Conservation (phyloP, 2,329 filamentous ascomycete species). For the Ophiosphaerella korrae region DNA sequence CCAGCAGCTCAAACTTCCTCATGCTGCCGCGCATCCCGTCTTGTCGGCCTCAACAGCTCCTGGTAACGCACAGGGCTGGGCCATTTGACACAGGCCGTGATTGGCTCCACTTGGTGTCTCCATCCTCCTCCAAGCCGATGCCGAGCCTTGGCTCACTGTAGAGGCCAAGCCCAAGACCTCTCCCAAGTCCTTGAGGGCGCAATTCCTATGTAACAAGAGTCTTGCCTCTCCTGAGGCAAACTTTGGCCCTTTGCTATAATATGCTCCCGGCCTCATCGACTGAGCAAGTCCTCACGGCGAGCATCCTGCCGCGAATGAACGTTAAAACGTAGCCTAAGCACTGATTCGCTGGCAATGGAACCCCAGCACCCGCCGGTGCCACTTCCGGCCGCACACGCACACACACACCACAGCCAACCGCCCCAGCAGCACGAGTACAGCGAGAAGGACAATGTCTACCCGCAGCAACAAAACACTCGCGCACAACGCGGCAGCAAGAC, state of each 20-base stretch:
- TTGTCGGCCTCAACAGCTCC: constrained; percentile 29
- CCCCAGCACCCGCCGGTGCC: constrained; percentile 37
- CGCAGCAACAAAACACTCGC: constrained; percentile 18
- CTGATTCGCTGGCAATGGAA: constrained; percentile 37
- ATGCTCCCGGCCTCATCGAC: constrained; percentile 37
- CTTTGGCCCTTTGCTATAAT: constrained; percentile 37
- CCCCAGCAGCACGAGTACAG: constrained; percentile 22
- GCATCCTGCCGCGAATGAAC: constrained; percentile 31
- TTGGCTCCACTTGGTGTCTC: constrained; percentile 24
- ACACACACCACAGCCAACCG: constrained; percentile 20
- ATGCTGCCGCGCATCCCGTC: constrained; percentile 36
- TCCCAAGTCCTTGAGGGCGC: constrained; percentile 39
- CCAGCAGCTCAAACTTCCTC: constrained; percentile 1
- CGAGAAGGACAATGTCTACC: constrained; percentile 29
- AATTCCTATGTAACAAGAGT: constrained; percentile 39
- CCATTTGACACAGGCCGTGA: constrained; percentile 16
- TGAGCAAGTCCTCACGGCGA: constrained; percentile 19
- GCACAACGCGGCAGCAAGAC: constrained; percentile 27
- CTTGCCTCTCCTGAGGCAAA: constrained; percentile 42
- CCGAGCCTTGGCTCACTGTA: constrained; percentile 32
- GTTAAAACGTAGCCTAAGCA: constrained; percentile 26
- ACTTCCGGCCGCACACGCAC: constrained; percentile 31
- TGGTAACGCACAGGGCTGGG: constrained; percentile 4
- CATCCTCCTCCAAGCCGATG: constrained; percentile 25
- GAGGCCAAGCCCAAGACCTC: constrained; percentile 39